These are phyloP conservation scores for Microglena sp. DNA, from an alignment of 139 green algal genomes.

Conservation along the genomic window DNA sequence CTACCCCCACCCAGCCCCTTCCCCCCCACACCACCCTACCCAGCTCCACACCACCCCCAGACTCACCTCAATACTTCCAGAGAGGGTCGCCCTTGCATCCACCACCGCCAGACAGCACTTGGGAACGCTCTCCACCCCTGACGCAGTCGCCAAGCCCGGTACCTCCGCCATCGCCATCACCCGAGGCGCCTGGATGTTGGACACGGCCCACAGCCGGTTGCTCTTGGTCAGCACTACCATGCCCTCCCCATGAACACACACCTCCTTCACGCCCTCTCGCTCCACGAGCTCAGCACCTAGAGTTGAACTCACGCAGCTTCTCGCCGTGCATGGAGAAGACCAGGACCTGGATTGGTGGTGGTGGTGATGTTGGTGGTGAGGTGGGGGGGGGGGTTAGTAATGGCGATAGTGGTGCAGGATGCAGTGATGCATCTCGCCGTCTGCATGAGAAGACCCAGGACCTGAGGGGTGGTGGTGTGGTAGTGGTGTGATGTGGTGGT, in stretches of 20 bases:
- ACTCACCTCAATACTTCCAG: background rate
- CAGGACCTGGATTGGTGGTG: background rate
- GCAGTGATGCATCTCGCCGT: background rate
- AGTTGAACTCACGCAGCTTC: slow-evolving; percentile 37
- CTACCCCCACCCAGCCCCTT: no score
- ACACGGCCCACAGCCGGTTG: slow-evolving; percentile 42
- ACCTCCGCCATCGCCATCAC: slow-evolving; percentile 25
- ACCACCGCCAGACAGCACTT: slow-evolving; percentile 59
- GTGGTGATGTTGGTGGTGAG: background rate
- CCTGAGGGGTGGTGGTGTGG: no score
- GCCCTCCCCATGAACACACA: slow-evolving; percentile 35
- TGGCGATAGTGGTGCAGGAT: background rate
- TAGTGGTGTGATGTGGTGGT: no score
- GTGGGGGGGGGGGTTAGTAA: background rate
- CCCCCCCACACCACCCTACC: no score
- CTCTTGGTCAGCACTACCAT: slow-evolving; percentile 48
- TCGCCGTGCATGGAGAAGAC: slow-evolving; percentile 29
- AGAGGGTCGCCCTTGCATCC: slow-evolving; percentile 29
- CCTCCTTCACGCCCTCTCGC: slow-evolving; percentile 40
- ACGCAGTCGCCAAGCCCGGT: slow-evolving; percentile 1
- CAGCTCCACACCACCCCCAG: no score
- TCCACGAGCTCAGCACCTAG: slow-evolving; percentile 49
- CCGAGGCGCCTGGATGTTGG: slow-evolving; percentile 31
- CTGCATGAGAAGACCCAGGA: background rate
- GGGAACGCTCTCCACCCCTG: no score